phyloP scores from a whole-genome alignment of 1,284 basidiomycete genomes.

The Irpex sp. region DNA sequence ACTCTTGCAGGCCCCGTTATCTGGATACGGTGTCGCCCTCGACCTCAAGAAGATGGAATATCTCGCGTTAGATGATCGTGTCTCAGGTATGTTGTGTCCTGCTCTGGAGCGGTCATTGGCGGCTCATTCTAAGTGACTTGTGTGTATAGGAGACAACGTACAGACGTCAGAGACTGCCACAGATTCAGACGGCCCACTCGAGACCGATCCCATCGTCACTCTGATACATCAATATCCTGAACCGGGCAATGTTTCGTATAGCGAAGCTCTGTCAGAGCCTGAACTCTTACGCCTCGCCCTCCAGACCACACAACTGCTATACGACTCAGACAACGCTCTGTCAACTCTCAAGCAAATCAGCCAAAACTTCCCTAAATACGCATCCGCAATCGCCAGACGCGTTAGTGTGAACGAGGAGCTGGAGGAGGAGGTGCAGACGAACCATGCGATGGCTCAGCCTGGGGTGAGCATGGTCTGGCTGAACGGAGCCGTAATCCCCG shows the following conservation, averaged over 20 bases:
- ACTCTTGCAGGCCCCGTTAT: slow-evolving; percentile 47
- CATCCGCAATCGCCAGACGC: slow-evolving; percentile 65
- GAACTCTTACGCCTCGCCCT: slow-evolving; percentile 71
- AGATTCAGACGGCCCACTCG: slow-evolving; percentile 20
- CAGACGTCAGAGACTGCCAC: slow-evolving; percentile 20
- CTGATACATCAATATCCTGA: slow-evolving; percentile 57
- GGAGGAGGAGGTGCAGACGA: slow-evolving; percentile 52
- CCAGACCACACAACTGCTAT: slow-evolving; percentile 73
- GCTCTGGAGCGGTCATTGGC: not conserved
- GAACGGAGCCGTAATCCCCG: slow-evolving; percentile 67
- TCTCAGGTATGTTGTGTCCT: slow-evolving; percentile 19
- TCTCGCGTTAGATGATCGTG: slow-evolving; percentile 86
- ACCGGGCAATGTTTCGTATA: slow-evolving; percentile 45
- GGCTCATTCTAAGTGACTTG: not conserved
- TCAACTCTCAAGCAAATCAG: slow-evolving; percentile 66
- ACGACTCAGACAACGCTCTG: slow-evolving; percentile 56
- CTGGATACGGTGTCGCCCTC: slow-evolving; percentile 89
- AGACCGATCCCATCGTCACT: slow-evolving; percentile 40
- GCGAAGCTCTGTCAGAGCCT: slow-evolving; percentile 54
- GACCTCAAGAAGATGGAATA: slow-evolving; percentile 98
- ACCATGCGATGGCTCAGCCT: slow-evolving; percentile 49
- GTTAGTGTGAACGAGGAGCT: slow-evolving; percentile 52
- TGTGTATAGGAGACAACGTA: slow-evolving; percentile 13
- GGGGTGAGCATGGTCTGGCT: slow-evolving; percentile 69
- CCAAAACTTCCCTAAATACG: slow-evolving; percentile 88